These are phyloP conservation scores for Pharnaceum exiguum DNA, from an alignment of 148 eudicot genomes.

Conservation along the genomic window DNA sequence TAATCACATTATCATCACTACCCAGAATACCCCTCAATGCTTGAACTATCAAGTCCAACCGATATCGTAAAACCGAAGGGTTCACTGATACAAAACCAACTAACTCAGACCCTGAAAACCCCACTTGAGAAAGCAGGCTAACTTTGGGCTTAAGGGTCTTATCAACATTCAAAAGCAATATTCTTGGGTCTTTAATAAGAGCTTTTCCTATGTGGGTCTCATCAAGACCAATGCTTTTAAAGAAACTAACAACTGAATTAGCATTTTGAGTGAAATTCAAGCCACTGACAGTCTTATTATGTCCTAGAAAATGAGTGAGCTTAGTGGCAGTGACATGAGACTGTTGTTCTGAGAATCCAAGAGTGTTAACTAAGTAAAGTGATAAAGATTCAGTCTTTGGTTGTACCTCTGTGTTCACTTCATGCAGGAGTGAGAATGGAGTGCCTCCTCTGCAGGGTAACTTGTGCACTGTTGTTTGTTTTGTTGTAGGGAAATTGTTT, in stretches of 20 bases:
- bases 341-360: conserved; percentile 27
- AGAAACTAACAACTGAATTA: conserved; percentile 18
- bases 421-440: too few species aligned
- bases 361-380: conserved; percentile 21
- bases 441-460: too few species aligned
- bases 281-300: too few species aligned
- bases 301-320: too few species aligned
- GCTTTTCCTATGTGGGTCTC: conserved; percentile 22
- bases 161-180: conserved; percentile 16
- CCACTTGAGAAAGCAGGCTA: conserved; percentile 16
- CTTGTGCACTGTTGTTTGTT: too few species aligned
- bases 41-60: conserved; percentile 14
- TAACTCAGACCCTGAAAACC: conserved; percentile 24
- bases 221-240: conserved; percentile 14
- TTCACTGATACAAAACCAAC: background rate
- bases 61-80: conserved; percentile 1
- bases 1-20: conserved; percentile 2
- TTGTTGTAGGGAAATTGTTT: too few species aligned
- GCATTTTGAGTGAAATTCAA: conserved; percentile 12
- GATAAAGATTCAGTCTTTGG: too few species aligned
- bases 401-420: too few species aligned
- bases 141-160: conserved; percentile 37
- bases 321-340: conserved; percentile 18
- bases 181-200: conserved; percentile 5
- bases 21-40: conserved; percentile 12